These are phyloP conservation scores for Mycena sanguinolenta DNA, from an alignment of 768 basidiomycete species.

Conservation along the genomic window DNA sequence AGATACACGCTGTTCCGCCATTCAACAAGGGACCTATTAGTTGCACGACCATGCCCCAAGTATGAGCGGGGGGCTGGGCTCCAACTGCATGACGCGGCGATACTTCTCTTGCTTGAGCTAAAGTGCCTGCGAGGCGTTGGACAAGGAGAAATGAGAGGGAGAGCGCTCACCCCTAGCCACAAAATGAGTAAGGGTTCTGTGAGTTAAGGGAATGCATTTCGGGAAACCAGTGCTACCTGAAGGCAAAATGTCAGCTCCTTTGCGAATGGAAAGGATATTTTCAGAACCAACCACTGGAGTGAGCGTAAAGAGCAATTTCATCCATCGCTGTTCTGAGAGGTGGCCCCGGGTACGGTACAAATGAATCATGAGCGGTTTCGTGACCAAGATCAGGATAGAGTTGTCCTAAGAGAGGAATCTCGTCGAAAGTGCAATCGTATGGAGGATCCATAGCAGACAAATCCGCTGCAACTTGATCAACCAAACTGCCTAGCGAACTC, in stretches of 20 bases:
- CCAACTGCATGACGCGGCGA: slow-evolving; percentile 16
- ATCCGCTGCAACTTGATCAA: not conserved
- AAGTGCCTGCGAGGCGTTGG: not conserved
- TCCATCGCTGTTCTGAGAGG: slow-evolving; percentile 32
- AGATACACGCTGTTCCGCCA: slow-evolving; percentile 44
- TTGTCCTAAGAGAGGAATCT: slow-evolving; percentile 48
- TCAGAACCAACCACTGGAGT: slow-evolving; percentile 44
- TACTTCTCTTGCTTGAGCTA: not conserved
- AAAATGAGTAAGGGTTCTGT: slow-evolving; percentile 15
- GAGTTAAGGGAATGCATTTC: slow-evolving; percentile 27
- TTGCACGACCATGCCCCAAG: slow-evolving; percentile 46
- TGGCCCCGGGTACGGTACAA: slow-evolving; percentile 44
- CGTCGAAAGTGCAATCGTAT: slow-evolving; percentile 45
- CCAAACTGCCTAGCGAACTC: slow-evolving; percentile 1
- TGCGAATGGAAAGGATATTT: slow-evolving; percentile 19
- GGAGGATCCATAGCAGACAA: not conserved
- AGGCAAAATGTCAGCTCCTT: not conserved
- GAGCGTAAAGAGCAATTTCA: no score
- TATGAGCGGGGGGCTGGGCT: slow-evolving; percentile 52
- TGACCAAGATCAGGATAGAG: slow-evolving; percentile 58
- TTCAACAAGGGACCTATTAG: slow-evolving; percentile 46
- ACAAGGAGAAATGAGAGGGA: not conserved
- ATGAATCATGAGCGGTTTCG: slow-evolving; percentile 47
- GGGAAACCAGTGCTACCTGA: slow-evolving; percentile 35
- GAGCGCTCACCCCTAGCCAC: slow-evolving; percentile 4